A percentile compares a stretch with the other conserved stretches of the same genome.
Evolutionary conservation across 179 eudicot species (phyloP).

Genomic region (Beta macrorhiza): DNA sequence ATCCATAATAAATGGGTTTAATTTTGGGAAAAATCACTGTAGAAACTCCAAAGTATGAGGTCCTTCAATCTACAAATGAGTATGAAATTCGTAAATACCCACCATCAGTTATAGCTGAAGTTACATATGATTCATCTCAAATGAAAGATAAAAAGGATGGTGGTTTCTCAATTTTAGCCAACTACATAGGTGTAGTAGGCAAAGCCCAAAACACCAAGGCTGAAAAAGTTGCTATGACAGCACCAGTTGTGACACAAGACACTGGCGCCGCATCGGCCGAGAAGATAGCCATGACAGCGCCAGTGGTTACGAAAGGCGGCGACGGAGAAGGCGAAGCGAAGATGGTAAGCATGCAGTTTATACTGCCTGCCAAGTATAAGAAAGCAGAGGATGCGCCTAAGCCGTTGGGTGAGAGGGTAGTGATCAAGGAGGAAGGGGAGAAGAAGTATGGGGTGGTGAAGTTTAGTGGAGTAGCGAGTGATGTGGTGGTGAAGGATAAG

Average conservation of each 20-base stretch:
- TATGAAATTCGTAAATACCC: conserved; percentile 81
- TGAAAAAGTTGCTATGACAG: conserved; percentile 71
- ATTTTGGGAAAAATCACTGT: conserved; percentile 64
- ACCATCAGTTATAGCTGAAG: conserved; percentile 51
- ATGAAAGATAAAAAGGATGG: conserved; percentile 65
- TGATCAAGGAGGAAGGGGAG: conserved; percentile 65
- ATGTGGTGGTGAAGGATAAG: conserved; percentile 54
- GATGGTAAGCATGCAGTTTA: conserved; percentile 65
- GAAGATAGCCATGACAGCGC: conserved; percentile 68
- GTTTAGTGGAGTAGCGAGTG: conserved; percentile 62
- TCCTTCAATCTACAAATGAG: conserved; percentile 39
- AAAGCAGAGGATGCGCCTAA: conserved; percentile 68
- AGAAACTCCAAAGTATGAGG: conserved; percentile 69
- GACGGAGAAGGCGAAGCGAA: conserved; percentile 21
- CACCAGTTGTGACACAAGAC: conserved; percentile 59
- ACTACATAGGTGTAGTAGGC: conserved; percentile 73
- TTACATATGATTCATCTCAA: conserved; percentile 59
- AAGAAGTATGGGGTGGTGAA: conserved; percentile 67
- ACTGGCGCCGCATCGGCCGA: conserved; percentile 4
- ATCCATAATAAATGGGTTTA: conserved; percentile 26
- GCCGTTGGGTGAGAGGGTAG: conserved; percentile 85
- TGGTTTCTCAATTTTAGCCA: conserved; percentile 63
- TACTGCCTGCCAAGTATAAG: conserved; percentile 56
- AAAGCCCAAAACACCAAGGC: conserved; percentile 56
- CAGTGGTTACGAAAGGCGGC: conserved; percentile 46